Evolutionary conservation across 1,284 basidiomycete genomes (phyloP).

Genomic region (Neonothopanus nambi): DNA sequence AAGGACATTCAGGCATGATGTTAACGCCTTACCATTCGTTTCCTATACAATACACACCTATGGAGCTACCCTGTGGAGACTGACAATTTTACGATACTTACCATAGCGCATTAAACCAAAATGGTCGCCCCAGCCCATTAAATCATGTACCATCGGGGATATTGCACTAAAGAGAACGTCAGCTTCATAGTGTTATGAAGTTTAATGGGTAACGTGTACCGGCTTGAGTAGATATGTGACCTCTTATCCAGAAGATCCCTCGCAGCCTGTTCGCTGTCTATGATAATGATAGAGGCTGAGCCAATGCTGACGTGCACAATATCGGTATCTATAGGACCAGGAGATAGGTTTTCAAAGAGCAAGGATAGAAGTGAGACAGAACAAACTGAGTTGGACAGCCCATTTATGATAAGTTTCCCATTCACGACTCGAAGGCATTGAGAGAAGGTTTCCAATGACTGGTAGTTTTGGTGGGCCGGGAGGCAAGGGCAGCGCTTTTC

Average conservation of each 20-base stretch:
- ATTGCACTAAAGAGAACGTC: no score
- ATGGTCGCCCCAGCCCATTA: no score
- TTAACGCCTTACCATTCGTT: no score
- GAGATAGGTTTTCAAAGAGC: background rate
- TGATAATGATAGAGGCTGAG: slow-evolving; percentile 3
- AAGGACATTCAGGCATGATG: no score
- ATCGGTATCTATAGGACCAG: background rate
- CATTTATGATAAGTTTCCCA: background rate
- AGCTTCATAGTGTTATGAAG: no score
- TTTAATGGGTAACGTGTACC: no score
- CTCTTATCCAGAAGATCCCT: slow-evolving; percentile 9
- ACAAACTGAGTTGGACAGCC: background rate
- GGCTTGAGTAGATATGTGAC: slow-evolving; percentile 7
- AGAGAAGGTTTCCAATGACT: slow-evolving; percentile 5
- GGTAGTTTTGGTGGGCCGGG: slow-evolving; percentile 11
- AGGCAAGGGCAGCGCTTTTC: background rate
- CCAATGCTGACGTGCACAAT: slow-evolving; percentile 8
- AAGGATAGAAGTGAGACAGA: background rate
- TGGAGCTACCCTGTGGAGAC: no score
- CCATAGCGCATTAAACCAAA: no score
- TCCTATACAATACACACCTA: no score
- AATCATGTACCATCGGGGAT: no score
- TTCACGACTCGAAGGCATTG: slow-evolving; percentile 1
- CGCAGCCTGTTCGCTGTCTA: background rate
- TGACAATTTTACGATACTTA: no score